Base-by-base conservation (phyloP, 2,329 filamentous ascomycete genomes). In the Aureobasidium melanogenum region DNA sequence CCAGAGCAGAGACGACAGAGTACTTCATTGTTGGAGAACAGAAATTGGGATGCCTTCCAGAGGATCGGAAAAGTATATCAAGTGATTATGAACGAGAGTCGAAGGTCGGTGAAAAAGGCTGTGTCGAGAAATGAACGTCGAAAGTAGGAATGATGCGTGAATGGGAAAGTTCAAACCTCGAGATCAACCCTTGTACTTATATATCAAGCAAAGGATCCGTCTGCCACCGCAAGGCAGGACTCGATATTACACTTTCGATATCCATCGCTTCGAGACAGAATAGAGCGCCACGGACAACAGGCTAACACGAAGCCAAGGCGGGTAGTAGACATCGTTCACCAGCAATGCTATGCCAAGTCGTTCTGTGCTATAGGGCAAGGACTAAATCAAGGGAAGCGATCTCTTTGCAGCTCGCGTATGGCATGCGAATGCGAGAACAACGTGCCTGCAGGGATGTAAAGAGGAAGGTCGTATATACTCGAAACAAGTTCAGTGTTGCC, bases 1-100 rank as follows among this genome's bases (percentile, higher is more conserved):
- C 67, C 58, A 65, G 66, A 62, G 67, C 67, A 54, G 61, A 54
- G 73, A 55, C 75, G 51, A 74, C 67, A 17, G 73, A 47, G 47
- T 38, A 54, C 59, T 61, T 61, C 59, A 61, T 61, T 60, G 36
- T 54, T 38, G 32, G n/a, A 26, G 4, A 43, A 28, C 28, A 17
- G n/a, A 50, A 28, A 17, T 6, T 39, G 5, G 10, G 15, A 41
- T 54, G 26, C 52, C 52, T 56, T 38, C 52, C 52, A 44, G 52
- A 56, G 54, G 54, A 46, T 47, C 32, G 43, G 38, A 24, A 26
- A 26, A 19, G 19, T 55, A 36, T 24, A 28, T 43, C 12, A 44
- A 44, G 28, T 51, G 47, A 19, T 51, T 38, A 26, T 60, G 59
- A 55, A 61, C 39, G 59, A 61, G 28, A 44, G 58, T 60, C 38